phyloP scores from a whole-genome alignment of 345 rosid genomes.

The Raphanus sativus region DNA sequence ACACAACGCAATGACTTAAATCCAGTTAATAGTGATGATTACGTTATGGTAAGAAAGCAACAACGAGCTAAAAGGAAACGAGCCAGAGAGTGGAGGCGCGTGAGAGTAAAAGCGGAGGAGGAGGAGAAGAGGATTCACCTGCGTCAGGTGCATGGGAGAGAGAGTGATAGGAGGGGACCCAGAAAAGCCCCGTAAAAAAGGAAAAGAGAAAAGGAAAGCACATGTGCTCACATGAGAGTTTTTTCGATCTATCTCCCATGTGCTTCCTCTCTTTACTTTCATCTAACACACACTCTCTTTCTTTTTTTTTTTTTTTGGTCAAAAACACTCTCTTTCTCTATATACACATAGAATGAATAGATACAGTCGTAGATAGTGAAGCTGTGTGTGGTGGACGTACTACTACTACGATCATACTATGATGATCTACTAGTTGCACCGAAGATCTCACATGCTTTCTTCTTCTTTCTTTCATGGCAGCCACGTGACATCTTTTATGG shows the following conservation, averaged over 20 bases:
- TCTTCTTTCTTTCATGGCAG: conserved; percentile 28
- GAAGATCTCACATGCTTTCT: conserved; percentile 16
- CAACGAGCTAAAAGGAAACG: neutral
- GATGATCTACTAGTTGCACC: conserved; percentile 33
- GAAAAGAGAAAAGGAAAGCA: conserved; percentile 39
- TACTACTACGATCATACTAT: conserved; percentile 10
- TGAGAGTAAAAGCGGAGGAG: neutral
- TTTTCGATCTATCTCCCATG: conserved; percentile 29
- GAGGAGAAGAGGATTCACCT: conserved; percentile 17
- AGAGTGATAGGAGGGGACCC: conserved; percentile 18
- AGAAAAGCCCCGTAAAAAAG: conserved; percentile 32
- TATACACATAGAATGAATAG: neutral
- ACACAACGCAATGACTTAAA: neutral
- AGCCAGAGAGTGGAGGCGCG: conserved; percentile 2
- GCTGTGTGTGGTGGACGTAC: conserved; percentile 15
- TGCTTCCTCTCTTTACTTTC: conserved; percentile 18
- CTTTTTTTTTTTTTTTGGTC: too few relatives aligned
- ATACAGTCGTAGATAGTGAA: conserved; percentile 22
- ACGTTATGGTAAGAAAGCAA: neutral
- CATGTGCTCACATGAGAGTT: conserved; percentile 36
- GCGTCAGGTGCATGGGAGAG: conserved; percentile 39
- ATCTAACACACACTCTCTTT: neutral
- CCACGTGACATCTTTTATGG: conserved; percentile 32
- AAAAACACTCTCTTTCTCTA: conserved; percentile 3
- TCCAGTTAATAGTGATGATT: conserved; percentile 4